Percentiles rank a stretch among this genome's conserved stretches.
phyloP scores from a whole-genome alignment of 2,329 filamentous ascomycete genomes.

The Blastomyces gilchristii region DNA sequence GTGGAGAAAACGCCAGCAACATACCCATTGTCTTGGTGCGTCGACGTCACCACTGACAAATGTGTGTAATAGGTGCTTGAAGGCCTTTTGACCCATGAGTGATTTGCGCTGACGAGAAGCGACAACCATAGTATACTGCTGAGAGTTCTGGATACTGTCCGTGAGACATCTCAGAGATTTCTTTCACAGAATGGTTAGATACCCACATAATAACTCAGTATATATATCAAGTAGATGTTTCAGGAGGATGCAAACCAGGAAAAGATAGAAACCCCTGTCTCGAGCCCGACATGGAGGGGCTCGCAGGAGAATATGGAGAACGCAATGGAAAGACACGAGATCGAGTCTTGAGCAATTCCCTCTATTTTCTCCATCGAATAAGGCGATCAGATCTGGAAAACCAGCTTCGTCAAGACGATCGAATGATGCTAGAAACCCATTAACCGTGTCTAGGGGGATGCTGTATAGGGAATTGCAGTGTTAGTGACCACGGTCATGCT shows the following conservation, averaged over 20 bases:
- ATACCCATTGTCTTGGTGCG: conserved; percentile 18
- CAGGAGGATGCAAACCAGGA: conserved; percentile 10
- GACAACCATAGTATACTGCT: conserved; percentile 1
- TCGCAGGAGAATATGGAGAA: conserved; percentile 13
- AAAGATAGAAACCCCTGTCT: conserved; percentile 14
- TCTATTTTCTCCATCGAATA: conserved; percentile 12
- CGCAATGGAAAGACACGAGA: conserved; percentile 14
- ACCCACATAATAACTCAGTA: background rate
- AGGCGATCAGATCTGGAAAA: conserved; percentile 9
- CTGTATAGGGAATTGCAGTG: background rate
- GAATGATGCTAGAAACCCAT: conserved; percentile 8
- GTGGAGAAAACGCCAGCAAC: background rate
- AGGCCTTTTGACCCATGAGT: conserved; percentile 11
- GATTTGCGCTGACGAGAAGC: conserved; percentile 12
- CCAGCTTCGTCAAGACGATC: conserved; percentile 2
- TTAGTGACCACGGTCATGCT: background rate
- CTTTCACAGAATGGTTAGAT: conserved; percentile 4
- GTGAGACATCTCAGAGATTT: conserved; percentile 12
- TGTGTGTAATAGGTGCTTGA: conserved; percentile 7
- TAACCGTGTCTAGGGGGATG: conserved; percentile 10
- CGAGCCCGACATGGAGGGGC: conserved; percentile 11
- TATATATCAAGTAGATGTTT: background rate
- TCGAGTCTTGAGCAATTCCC: conserved; percentile 12
- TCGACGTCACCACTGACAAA: conserved; percentile 8
- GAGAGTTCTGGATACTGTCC: background rate